Base-by-base conservation (phyloP, 2,329 filamentous ascomycete genomes). In the Sordariomycetes sp. region DNA sequence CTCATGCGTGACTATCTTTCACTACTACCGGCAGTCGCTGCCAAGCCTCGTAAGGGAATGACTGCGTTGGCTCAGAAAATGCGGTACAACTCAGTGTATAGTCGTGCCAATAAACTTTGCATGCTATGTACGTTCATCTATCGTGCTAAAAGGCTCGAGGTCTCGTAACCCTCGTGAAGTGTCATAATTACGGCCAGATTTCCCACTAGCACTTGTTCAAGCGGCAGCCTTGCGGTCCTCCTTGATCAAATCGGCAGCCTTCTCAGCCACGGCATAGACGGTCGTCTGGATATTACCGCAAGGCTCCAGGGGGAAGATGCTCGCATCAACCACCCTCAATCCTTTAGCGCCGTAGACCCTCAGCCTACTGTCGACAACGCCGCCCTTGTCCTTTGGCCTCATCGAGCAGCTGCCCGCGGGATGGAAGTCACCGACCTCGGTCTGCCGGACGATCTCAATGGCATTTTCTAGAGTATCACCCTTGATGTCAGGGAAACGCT, bases 241-340 rank as follows among this genome's bases (percentile, higher is more conserved):
- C 35, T 43, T 42, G 32, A 40, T 42, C 20, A 30, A 33, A 20
- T 43, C 38, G 15, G 32, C 40, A 14, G 21, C 58, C 56, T 70
- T 78, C 47, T 79, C 73, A 5, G 58, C 73, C 37, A 76, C 47
- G 65, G 71, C 72, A 42, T 79, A 79, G 3, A 78, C 72, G 3
- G 68, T 63, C 37, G 73, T 75, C 48, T 78, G 72, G 31, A 75
- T 75, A 2, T 72, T 64, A n/a, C 56, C 72, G 60, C 62, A 72
- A 38, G 48, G 71, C 50, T 63, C 72, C 49, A 75, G 59, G 0
- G 72, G 72, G 10, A 76, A 67, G 16, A 74, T 51, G 0, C 66
- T 72, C 0, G 72, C 71, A 46, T 78, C 72, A 21, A 68, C 64
- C 9, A 77, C 61, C 8, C 72, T 62, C 3, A 77, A 58, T 16